Conservation (phyloP, 1,139 yeast genomes). For the Candida sanyaensis region DNA sequence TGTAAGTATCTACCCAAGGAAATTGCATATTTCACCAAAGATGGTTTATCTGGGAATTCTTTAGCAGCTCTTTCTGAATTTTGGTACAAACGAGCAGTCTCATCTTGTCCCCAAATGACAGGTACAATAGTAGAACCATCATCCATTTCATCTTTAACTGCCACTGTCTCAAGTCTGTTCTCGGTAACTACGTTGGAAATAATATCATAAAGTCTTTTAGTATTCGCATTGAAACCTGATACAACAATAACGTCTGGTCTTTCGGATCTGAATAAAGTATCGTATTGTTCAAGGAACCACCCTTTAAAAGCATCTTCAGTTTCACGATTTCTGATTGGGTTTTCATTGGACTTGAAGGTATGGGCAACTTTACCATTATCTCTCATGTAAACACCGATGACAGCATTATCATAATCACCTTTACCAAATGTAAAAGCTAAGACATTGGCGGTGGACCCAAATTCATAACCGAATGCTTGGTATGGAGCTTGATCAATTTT, state of each 20-base stretch:
- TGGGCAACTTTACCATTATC: conserved; percentile 81
- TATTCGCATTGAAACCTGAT: conserved; percentile 81
- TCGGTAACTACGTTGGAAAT: conserved; percentile 59
- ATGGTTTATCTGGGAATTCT: conserved; percentile 88
- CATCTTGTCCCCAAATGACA: conserved; percentile 87
- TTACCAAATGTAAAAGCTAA: conserved; percentile 83
- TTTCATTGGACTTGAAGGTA: conserved; percentile 74
- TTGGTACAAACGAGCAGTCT: conserved; percentile 87
- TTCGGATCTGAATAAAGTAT: conserved; percentile 22
- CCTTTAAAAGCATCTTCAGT: conserved; percentile 57
- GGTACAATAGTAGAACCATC: conserved; percentile 46
- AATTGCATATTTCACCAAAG: conserved; percentile 81
- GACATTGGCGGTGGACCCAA: conserved; percentile 84
- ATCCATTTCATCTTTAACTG: conserved; percentile 46
- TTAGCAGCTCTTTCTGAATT: conserved; percentile 71
- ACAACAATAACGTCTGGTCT: conserved; percentile 88
- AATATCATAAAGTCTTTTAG: conserved; percentile 61
- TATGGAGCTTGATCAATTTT: conserved; percentile 92
- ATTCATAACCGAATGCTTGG: conserved; percentile 73
- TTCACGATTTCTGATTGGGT: conserved; percentile 62
- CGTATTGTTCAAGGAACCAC: conserved; percentile 25
- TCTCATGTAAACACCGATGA: conserved; percentile 75
- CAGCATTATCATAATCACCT: conserved; percentile 85
- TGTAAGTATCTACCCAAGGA: conserved; percentile 91
- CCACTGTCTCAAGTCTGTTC: conserved; percentile 53